A percentile compares a stretch with the other conserved stretches of the same genome.
These are phyloP conservation scores for Starmera caribaea DNA, from an alignment of 805 yeast genomes.

Conservation along the genomic window DNA sequence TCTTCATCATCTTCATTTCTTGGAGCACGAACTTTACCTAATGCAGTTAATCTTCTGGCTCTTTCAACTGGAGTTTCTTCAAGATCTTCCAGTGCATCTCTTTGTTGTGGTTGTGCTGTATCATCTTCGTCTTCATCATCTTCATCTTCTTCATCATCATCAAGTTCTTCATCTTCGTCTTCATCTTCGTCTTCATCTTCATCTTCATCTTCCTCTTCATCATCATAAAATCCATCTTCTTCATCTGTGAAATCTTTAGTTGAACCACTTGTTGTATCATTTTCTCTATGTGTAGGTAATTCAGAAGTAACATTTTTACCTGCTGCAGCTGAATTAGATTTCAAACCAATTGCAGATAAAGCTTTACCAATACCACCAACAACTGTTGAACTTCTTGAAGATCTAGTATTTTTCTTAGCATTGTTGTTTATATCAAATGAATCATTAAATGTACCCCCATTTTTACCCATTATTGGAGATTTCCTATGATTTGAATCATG, in stretches of 20 bases:
- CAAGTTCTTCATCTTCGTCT: constrained; percentile 11
- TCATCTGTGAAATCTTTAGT: constrained; percentile 10
- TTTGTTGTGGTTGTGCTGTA: constrained; percentile 3
- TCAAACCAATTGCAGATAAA: constrained; percentile 46
- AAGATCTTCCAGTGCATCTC: constrained; percentile 17
- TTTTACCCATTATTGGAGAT: too few relatives aligned
- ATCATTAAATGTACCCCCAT: too few relatives aligned
- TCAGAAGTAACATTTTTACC: neutral
- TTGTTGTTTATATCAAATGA: neutral
- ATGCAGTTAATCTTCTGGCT: constrained; percentile 49
- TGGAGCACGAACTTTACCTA: constrained; percentile 32
- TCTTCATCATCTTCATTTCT: constrained; percentile 42
- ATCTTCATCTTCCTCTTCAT: constrained; percentile 13
- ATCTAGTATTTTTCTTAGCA: constrained; percentile 3
- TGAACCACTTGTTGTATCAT: neutral
- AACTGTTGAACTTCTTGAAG: constrained; percentile 28
- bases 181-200: constrained; percentile 11
- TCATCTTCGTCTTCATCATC: constrained; percentile 14
- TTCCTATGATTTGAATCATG: constrained; percentile 21
- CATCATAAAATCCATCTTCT: constrained; percentile 9
- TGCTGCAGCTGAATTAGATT: constrained; percentile 6
- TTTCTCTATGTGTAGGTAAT: neutral
- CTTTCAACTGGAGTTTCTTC: constrained; percentile 60
- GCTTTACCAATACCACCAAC: constrained; percentile 28
- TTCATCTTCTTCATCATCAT: constrained; percentile 15